Conservation (phyloP, 805 yeast species). For the Peterozyma toletana region DNA sequence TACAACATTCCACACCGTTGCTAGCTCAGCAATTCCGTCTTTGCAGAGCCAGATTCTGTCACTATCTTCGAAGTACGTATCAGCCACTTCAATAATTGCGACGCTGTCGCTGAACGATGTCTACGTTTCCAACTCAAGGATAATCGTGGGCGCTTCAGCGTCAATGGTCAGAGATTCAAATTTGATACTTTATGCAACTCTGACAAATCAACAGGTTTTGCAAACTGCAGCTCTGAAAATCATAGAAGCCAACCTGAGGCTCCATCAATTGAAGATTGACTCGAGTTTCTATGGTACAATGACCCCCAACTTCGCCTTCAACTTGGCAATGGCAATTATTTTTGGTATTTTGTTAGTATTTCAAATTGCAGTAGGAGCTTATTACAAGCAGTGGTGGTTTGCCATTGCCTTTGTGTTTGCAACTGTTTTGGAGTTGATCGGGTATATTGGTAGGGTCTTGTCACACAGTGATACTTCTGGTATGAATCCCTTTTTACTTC, state of each 20-base stretch:
- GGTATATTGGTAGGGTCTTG: constrained; percentile 56
- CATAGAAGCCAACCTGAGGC: neutral
- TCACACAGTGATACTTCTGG: constrained; percentile 29
- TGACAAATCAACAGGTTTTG: neutral
- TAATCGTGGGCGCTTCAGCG: neutral
- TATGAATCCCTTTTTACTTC: constrained; percentile 44
- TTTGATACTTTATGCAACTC: neutral
- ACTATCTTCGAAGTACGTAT: neutral
- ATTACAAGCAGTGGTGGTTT: constrained; percentile 59
- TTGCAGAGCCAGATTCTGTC: neutral
- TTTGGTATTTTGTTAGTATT: constrained; percentile 39
- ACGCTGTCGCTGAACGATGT: neutral
- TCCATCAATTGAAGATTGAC: neutral
- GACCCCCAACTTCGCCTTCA: constrained; percentile 50
- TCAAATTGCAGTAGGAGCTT: constrained; percentile 36
- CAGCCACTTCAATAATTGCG: neutral
- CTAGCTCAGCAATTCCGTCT: too few species aligned
- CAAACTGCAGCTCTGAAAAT: neutral
- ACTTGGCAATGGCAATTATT: constrained; percentile 45
- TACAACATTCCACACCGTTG: too few species aligned
- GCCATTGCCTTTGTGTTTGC: constrained; percentile 51
- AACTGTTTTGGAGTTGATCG: constrained; percentile 52
- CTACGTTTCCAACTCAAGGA: neutral
- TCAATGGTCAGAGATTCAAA: neutral
- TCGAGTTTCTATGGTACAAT: constrained; percentile 20